phyloP scores from a whole-genome alignment of 345 rosid genomes.

The Salix exigua region DNA sequence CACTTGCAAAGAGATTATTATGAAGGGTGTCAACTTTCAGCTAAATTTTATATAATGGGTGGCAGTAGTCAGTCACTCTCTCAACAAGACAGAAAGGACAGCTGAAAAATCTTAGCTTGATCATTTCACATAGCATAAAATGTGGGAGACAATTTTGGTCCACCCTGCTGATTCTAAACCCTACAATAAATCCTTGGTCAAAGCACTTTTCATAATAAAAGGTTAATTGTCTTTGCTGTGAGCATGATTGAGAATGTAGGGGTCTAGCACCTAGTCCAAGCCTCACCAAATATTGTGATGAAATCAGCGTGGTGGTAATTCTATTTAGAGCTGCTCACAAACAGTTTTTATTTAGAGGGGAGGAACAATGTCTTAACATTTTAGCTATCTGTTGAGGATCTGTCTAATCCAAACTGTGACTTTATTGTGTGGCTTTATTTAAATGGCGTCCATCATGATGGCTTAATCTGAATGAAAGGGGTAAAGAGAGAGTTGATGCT shows the following conservation, averaged over 20 bases:
- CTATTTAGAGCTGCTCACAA: slow-evolving; percentile 1
- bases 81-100: slow-evolving; percentile 33
- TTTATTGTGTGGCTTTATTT: not conserved
- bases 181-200: slow-evolving; percentile 34
- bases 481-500: not conserved
- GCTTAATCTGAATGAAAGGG: not conserved
- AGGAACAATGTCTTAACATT: not conserved
- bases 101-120: slow-evolving; percentile 28
- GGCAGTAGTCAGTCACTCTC: slow-evolving; percentile 23
- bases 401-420: not conserved
- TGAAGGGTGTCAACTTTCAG: slow-evolving; percentile 30
- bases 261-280: slow-evolving; percentile 14
- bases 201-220: slow-evolving; percentile 20
- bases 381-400: not conserved
- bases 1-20: slow-evolving; percentile 16
- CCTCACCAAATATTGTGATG: slow-evolving; percentile 14
- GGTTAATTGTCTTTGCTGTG: slow-evolving; percentile 12
- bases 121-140: slow-evolving; percentile 23
- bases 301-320: not conserved
- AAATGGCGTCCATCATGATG: not conserved
- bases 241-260: slow-evolving; percentile 4
- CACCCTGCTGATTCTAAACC: slow-evolving; percentile 43
- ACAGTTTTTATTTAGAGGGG: not conserved
- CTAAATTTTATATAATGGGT: slow-evolving; percentile 28
- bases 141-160: slow-evolving; percentile 51